Base-by-base conservation (phyloP, 176 grass and related monocot species). In the Ensete ventricosum region DNA sequence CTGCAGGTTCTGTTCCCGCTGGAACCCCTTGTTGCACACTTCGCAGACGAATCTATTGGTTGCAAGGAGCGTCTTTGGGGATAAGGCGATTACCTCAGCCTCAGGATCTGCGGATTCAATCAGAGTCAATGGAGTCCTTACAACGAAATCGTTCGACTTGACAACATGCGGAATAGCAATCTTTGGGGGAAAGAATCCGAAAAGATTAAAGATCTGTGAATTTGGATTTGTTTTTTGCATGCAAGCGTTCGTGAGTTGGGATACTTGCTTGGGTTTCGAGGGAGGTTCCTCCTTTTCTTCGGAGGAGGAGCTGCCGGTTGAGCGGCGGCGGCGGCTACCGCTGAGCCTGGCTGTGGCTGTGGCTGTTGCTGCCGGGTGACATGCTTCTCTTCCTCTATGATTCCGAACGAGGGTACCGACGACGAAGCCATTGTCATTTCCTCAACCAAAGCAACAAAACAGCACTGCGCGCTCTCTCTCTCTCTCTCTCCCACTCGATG, bases 1-100 rank as follows among this genome's bases (percentile, higher is more conserved):
- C 77, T 79, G 77, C 26, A 79, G 77, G 77, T 79, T 79, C 77
- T 79, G 77, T 66, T 79, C 77, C 17, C 77, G 66, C 65, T 79
- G 77, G 66, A 79, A 79, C 11, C 77, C 77, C 26, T 79, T 79
- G 65, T 69, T 69, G 77, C 77, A 79, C 2, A 79, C 77, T 25
- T 79, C 77, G 52, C 77, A 79, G 53, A 79, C 50, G 77, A 79
- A 79, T 0, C 77, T 52, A 16, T 79, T 79, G 10, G 77, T 79
- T 1, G 77, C 77, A 1, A 79, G 11, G 1, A 79, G 77, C 0
- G 77, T 48, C 52, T 69, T 69, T 0, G 77, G 77, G 3, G 77
- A 79, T 27, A 79, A 25, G 10, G 77, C 77, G 3, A 79, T 79
- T 17, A 79, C 77, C 53, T 79, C 77, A 0, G 77, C 65, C 26